Conservation (phyloP, 164 flowering plant genomes). For the Macadamia tetraphylla region DNA sequence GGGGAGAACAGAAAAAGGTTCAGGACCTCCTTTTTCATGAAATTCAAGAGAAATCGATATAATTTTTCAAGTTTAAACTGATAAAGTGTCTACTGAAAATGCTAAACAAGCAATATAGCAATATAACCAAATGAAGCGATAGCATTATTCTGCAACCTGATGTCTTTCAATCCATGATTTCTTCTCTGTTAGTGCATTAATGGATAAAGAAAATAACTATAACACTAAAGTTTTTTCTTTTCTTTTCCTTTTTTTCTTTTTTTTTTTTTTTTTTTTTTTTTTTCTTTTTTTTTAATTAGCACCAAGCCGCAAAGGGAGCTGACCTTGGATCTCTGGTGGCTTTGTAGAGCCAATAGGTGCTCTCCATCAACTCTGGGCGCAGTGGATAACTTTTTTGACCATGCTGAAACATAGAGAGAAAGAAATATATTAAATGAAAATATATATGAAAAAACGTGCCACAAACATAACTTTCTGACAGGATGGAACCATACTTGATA, state of each 20-base stretch:
- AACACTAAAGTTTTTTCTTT: neutral
- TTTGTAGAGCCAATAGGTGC: slow-evolving; percentile 99
- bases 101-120: neutral
- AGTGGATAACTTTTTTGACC: slow-evolving; percentile 96
- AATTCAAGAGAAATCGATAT: neutral
- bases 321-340: slow-evolving; percentile 94
- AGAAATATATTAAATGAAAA: too few species aligned
- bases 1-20: neutral
- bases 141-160: neutral
- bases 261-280: too few species aligned
- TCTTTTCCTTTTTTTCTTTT: neutral
- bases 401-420: slow-evolving; percentile 35
- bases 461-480: too few species aligned
- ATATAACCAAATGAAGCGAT: neutral
- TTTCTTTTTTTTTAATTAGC: too few species aligned
- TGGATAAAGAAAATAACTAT: neutral
- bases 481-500: too few species aligned
- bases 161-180: neutral
- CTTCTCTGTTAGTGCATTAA: neutral
- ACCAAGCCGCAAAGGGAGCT: neutral
- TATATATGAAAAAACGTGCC: too few species aligned
- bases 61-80: neutral
- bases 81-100: neutral
- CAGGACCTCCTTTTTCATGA: neutral
- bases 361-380: slow-evolving; percentile 94